phyloP scores from a whole-genome alignment of 164 flowering plant species.

The Nymphaea thermarum region DNA sequence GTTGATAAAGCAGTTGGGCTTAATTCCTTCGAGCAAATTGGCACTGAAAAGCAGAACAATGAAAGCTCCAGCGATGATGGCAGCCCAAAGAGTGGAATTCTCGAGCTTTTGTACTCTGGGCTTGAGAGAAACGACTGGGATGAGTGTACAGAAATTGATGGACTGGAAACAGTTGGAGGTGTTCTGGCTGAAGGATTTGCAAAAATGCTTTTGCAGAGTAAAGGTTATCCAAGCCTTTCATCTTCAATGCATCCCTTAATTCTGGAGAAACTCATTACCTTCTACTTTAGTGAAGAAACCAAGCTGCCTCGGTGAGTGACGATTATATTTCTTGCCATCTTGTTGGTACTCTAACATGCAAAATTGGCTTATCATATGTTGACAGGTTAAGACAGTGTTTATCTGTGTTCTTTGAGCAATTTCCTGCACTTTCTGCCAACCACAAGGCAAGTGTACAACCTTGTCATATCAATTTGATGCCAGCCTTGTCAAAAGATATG shows the following conservation, averaged over 20 bases:
- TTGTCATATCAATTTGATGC: no score
- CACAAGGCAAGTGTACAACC: slow-evolving; percentile 57
- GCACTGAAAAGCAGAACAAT: slow-evolving; percentile 15
- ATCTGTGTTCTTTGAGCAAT: slow-evolving; percentile 94
- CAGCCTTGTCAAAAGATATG: no score
- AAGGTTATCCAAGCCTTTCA: slow-evolving; percentile 57
- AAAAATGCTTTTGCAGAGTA: slow-evolving; percentile 73
- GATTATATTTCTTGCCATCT: neutral
- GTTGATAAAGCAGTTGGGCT: slow-evolving; percentile 47
- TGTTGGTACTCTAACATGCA: neutral
- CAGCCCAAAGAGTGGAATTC: slow-evolving; percentile 24
- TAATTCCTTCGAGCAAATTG: slow-evolving; percentile 11
- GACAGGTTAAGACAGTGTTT: slow-evolving; percentile 85
- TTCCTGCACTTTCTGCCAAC: slow-evolving; percentile 62
- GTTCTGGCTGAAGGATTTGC: slow-evolving; percentile 84
- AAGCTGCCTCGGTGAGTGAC: slow-evolving; percentile 43
- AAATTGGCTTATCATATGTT: neutral
- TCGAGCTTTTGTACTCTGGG: slow-evolving; percentile 63
- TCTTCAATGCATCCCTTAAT: slow-evolving; percentile 38
- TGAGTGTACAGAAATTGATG: slow-evolving; percentile 26
- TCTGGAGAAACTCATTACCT: slow-evolving; percentile 44
- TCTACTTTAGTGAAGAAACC: slow-evolving; percentile 58
- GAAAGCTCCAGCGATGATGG: slow-evolving; percentile 10
- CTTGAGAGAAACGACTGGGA: slow-evolving; percentile 29
- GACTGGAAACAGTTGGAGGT: slow-evolving; percentile 55